Base-by-base conservation (phyloP, 768 basidiomycete species). In the Xerocomus potaroensis region DNA sequence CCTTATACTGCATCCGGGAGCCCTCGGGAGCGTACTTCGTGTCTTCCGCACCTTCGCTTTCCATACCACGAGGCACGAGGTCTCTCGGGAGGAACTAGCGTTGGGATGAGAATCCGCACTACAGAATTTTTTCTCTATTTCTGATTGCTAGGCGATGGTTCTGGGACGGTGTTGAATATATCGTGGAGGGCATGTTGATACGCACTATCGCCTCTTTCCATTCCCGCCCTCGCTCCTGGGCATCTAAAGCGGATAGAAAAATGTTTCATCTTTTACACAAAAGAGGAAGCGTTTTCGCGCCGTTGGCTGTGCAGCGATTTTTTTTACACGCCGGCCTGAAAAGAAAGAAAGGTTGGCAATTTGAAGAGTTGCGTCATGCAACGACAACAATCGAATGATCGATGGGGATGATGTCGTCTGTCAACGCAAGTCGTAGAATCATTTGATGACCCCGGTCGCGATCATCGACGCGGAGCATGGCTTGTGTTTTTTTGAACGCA, bases 381-480 rank as follows among this genome's bases (percentile, higher is more conserved):
- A 63, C 49, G 62, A 63, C 45, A 64, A 54, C 48, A 48, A 69
- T 46, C 14, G 51, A 54, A n/a, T 54, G 39, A 15, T 48, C 10
- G 47, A 59, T 66, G 54, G 62, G 58, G 55, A 51, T 52, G 45
- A 45, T 65, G 61, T 53, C 67, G 68, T 54, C 59, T 47, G 56
- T n/a, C n/a, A n/a, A n/a, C n/a, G n/a, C n/a, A n/a, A n/a, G n/a
- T n/a, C n/a, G n/a, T n/a, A n/a, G n/a, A n/a, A n/a, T n/a, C n/a
- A n/a, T n/a, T n/a, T n/a, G n/a, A n/a, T n/a, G n/a, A n/a, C n/a
- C n/a, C n/a, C n/a, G n/a, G n/a, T n/a, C n/a, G n/a, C n/a, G n/a
- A n/a, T n/a, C n/a, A n/a, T n/a, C n/a, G n/a, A n/a, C n/a, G n/a
- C n/a, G n/a, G n/a, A n/a, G n/a, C n/a, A n/a, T n/a, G n/a, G n/a